Percentiles rank a stretch among this genome's conserved stretches.
These are phyloP conservation scores for Microstegium vimineum DNA, from an alignment of 176 grass and related monocot species.

Conservation along the genomic window DNA sequence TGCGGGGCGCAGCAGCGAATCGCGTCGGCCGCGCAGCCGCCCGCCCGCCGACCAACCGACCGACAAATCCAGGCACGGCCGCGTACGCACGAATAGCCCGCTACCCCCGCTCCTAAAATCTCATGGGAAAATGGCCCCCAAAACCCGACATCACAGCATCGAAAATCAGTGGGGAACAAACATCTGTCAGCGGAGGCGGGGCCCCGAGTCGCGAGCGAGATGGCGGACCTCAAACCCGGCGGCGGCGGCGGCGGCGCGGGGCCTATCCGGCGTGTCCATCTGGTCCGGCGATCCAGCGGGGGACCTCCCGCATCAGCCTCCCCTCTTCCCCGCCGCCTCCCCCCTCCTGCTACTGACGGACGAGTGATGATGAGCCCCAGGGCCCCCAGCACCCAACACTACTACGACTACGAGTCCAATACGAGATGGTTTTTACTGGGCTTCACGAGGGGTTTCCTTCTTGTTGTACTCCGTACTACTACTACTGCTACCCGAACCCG, in stretches of 20 bases:
- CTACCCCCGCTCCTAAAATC: neutral
- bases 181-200: neutral
- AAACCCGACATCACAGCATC: neutral
- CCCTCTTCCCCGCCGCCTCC: neutral
- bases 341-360: neutral
- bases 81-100: neutral
- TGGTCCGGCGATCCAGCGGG: slow-evolving; percentile 20
- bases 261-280: slow-evolving; percentile 78
- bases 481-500: too few species aligned
- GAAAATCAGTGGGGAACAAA: neutral
- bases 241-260: slow-evolving; percentile 28
- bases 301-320: slow-evolving; percentile 34
- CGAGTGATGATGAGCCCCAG: neutral
- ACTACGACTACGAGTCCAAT: neutral
- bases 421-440: slow-evolving; percentile 20
- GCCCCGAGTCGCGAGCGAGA: neutral
- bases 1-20: neutral
- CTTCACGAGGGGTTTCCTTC: neutral
- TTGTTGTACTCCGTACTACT: too few species aligned
- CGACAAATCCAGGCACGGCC: neutral
- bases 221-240: slow-evolving; percentile 32
- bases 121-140: neutral
- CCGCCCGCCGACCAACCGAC: neutral
- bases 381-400: neutral
- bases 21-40: neutral